Evolutionary conservation across 2,329 filamentous ascomycete species (phyloP).

Genomic region (Pestalotiopsis sp.): DNA sequence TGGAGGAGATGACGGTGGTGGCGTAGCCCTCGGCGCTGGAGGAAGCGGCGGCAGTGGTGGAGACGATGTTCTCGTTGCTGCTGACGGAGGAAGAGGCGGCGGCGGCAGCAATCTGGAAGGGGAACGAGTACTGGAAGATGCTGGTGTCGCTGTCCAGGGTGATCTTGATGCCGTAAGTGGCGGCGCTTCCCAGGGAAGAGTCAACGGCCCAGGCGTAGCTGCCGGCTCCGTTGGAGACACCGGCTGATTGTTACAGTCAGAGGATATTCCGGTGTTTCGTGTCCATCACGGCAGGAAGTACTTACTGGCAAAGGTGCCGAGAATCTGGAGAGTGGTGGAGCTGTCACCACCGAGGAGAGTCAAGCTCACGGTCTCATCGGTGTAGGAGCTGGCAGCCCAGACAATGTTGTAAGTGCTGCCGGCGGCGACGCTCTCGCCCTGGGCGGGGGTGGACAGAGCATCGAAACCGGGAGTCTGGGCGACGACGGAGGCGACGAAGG

Average conservation of each 20-base stretch:
- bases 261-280: background rate
- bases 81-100: constrained; percentile 13
- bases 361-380: constrained; percentile 51
- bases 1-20: background rate
- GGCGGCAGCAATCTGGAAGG: constrained; percentile 54
- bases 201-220: constrained; percentile 55
- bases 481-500: constrained; percentile 51
- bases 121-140: constrained; percentile 65
- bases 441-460: constrained; percentile 49
- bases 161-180: constrained; percentile 62
- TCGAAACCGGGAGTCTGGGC: constrained; percentile 62
- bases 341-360: constrained; percentile 55
- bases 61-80: constrained; percentile 15
- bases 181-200: constrained; percentile 43
- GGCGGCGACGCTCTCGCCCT: constrained; percentile 46
- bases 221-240: constrained; percentile 47
- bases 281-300: constrained; percentile 19
- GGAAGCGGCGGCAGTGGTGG: background rate
- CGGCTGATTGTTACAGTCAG: constrained; percentile 36
- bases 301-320: constrained; percentile 53
- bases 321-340: constrained; percentile 43
- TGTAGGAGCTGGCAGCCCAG: constrained; percentile 47
- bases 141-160: constrained; percentile 46
- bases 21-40: background rate
- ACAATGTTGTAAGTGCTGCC: constrained; percentile 52